phyloP scores from a whole-genome alignment of 2,329 filamentous ascomycete genomes.

The Curvularia verruculosa region DNA sequence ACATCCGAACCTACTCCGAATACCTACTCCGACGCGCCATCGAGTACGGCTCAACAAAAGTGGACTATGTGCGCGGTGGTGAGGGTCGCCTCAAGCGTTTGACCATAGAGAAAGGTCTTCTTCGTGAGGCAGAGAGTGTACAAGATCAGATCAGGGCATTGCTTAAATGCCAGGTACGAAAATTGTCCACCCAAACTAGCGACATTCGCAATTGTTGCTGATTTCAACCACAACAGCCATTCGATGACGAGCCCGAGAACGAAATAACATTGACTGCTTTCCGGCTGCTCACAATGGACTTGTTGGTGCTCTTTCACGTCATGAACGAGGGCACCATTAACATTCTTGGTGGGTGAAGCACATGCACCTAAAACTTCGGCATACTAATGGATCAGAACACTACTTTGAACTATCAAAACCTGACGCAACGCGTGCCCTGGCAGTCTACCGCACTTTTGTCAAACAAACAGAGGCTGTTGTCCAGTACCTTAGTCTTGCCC shows the following conservation, averaged over 20 bases:
- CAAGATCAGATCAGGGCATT: constrained; percentile 86
- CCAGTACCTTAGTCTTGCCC: constrained; percentile 82
- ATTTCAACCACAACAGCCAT: constrained; percentile 61
- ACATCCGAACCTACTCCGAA: constrained; percentile 88
- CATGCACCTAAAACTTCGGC: not conserved
- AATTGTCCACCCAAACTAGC: not conserved
- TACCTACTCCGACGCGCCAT: constrained; percentile 84
- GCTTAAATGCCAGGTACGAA: constrained; percentile 84
- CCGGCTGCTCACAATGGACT: constrained; percentile 84
- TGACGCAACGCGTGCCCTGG: constrained; percentile 89
- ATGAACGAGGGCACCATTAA: constrained; percentile 98
- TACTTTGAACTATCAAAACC: constrained; percentile 98
- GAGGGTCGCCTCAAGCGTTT: constrained; percentile 84
- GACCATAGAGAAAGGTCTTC: constrained; percentile 86
- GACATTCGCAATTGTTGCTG: not conserved
- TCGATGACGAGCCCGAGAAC: constrained; percentile 89
- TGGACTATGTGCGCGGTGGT: constrained; percentile 85
- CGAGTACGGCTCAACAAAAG: constrained; percentile 81
- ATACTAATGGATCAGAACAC: constrained; percentile 66
- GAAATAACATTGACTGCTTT: constrained; percentile 97
- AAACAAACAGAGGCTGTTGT: constrained; percentile 93
- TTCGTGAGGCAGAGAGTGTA: constrained; percentile 89
- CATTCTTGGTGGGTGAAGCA: constrained; percentile 72
- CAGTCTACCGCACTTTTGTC: constrained; percentile 90
- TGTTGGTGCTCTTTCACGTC: constrained; percentile 88